Conservation (phyloP, 1,139 yeast species). For the Pichia sp. region DNA sequence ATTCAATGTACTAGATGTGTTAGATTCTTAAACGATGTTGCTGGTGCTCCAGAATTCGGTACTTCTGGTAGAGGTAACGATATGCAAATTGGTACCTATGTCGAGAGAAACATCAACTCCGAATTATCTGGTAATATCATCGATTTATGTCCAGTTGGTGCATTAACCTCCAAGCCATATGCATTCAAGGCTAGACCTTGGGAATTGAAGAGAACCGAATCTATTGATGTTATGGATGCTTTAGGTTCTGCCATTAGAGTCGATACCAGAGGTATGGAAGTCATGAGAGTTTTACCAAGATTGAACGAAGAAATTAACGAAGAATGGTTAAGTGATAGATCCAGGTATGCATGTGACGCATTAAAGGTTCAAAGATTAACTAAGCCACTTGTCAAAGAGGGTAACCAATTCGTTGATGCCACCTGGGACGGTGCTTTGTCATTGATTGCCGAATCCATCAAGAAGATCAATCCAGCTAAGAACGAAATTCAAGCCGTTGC, state of each 20-base stretch:
- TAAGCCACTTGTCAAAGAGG: conserved; percentile 67
- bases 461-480: conserved; percentile 50
- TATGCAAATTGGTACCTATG: conserved; percentile 86
- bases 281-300: conserved; percentile 82
- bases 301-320: conserved; percentile 82
- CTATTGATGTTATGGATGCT: conserved; percentile 81
- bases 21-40: conserved; percentile 83
- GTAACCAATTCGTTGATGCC: conserved; percentile 63
- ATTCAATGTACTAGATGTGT: conserved; percentile 92
- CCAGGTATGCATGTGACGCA: conserved; percentile 83
- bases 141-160: conserved; percentile 91
- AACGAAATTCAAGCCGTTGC: conserved; percentile 76
- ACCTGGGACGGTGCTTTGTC: conserved; percentile 87
- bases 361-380: conserved; percentile 82
- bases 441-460: conserved; percentile 58
- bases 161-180: conserved; percentile 82
- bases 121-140: conserved; percentile 85
- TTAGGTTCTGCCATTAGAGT: conserved; percentile 78
- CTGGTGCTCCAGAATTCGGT: conserved; percentile 90
- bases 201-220: conserved; percentile 87
- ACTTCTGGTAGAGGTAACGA: conserved; percentile 88
- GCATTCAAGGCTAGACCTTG: conserved; percentile 91
- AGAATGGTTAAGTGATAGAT: conserved; percentile 88
- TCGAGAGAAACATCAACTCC: conserved; percentile 76
- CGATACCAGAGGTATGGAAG: conserved; percentile 83